Evolutionary conservation across 345 rosid genomes (phyloP), one percentile per base, ranked within the genome.

Genomic region (Gossypium raimondii): DNA sequence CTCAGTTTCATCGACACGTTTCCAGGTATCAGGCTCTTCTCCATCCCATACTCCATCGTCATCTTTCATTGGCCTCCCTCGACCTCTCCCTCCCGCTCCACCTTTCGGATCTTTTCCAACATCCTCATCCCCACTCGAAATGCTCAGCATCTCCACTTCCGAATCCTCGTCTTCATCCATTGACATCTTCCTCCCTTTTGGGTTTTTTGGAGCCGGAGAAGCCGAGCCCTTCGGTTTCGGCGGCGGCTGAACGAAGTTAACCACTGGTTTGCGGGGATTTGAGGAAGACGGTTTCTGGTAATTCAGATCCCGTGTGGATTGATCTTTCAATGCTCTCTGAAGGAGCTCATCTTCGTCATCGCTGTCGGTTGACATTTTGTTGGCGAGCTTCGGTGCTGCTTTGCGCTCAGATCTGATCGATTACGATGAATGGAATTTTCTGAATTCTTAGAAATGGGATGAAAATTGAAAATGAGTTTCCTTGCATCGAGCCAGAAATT

Each of bases 291-390:
- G 91, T 43, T 82, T 85, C 83, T 82, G 87, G 87, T 93, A 90
- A 80, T 77, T 89, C 75, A 87, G 78, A 83, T 90, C 86, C 76
- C 98, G 89, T 65, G 86, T 82, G 41, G 99, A 77, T 73, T 95
- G 99, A 83, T 95, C 99, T 78, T 84, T 90, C 78, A 95, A 76
- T 11, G 99, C 99, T 89, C 87, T 90, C 83, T 93, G 97, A 67
- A 95, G 98, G 77, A 95, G 98, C 89, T 91, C 97, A 51, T 95
- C 98, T 82, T 95, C 98, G 85, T 92, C 93, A 51, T 89, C 91
- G 82, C 98, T 89, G 79, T 86, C 97, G 84, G 87, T 89, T 7
- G 97, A 88, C 98, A 94, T 94, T 73, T 73, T 34, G 41, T 53
- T 81, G 70, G 69, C 48, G 68, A 14, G 67, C 29, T 57, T 29